phyloP scores from a whole-genome alignment of 179 eudicot species.

The Spinacia oleracea region DNA sequence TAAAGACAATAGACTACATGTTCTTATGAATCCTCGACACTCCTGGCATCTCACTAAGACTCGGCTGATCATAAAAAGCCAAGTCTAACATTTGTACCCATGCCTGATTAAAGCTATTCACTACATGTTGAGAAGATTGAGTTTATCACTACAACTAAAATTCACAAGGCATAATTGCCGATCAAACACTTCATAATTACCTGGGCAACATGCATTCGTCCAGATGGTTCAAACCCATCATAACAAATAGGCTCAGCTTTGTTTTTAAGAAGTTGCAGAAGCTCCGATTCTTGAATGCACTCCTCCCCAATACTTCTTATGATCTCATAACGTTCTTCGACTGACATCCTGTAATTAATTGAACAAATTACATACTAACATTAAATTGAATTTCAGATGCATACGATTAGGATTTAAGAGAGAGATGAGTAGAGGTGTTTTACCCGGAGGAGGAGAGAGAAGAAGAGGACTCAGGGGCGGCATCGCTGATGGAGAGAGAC shows the following conservation, averaged over 20 bases:
- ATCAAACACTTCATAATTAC: conserved; percentile 21
- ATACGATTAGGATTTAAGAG: not conserved
- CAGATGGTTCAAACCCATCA: conserved; percentile 92
- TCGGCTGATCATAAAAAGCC: not conserved
- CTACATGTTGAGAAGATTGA: no score
- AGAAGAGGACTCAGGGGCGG: not conserved
- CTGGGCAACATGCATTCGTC: conserved; percentile 93
- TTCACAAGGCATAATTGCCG: not conserved
- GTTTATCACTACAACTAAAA: not conserved
- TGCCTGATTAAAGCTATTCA: no score
- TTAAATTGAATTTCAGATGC: not conserved
- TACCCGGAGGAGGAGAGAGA: not conserved
- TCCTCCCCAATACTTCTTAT: conserved; percentile 84
- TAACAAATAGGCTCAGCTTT: conserved; percentile 76
- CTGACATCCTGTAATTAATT: conserved; percentile 38
- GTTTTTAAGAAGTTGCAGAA: conserved; percentile 51
- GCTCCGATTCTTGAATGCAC: conserved; percentile 82
- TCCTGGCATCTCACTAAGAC: not conserved
- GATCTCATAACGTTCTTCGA: conserved; percentile 55
- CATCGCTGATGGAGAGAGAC: not conserved
- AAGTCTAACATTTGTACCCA: no score
- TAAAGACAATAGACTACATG: not conserved
- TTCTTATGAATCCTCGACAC: not conserved
- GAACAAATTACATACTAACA: not conserved
- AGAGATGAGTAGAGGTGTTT: not conserved